Evolutionary conservation across 108 stramenopile genomes (phyloP).

Genomic region (Asterionellopsis glacialis): DNA sequence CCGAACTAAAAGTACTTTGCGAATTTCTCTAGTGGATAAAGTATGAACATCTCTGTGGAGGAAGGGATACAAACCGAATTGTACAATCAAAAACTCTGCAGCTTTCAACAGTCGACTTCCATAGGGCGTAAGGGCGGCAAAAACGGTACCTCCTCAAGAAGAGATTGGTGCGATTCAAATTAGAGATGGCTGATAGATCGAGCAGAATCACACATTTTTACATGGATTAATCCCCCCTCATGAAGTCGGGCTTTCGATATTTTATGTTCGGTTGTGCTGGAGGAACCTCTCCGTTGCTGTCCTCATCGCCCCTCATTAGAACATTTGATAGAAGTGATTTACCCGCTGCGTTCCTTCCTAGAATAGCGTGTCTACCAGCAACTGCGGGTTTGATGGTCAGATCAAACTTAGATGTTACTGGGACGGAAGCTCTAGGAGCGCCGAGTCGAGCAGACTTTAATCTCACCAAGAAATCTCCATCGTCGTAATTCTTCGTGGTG

Average conservation of each 20-base stretch:
- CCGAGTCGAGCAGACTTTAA: slow-evolving; percentile 5
- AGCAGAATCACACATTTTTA: background rate
- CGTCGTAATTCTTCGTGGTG: too few relatives aligned
- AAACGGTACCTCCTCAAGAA: slow-evolving; percentile 38
- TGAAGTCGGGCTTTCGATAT: slow-evolving; percentile 3
- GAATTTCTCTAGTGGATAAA: slow-evolving; percentile 74
- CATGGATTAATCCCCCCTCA: background rate
- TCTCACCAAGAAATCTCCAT: slow-evolving; percentile 22
- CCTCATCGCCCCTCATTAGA: slow-evolving; percentile 2
- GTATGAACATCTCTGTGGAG: slow-evolving; percentile 50
- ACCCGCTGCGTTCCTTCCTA: slow-evolving; percentile 48
- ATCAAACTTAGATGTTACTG: slow-evolving; percentile 4
- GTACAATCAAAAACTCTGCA: slow-evolving; percentile 61
- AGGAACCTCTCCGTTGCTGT: slow-evolving; percentile 3
- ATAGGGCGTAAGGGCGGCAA: slow-evolving; percentile 34
- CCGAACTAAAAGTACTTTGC: slow-evolving; percentile 64
- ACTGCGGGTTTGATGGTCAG: slow-evolving; percentile 14
- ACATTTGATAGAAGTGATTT: slow-evolving; percentile 34
- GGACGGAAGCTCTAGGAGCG: background rate
- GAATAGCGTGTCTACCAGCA: slow-evolving; percentile 44
- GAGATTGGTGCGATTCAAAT: slow-evolving; percentile 66
- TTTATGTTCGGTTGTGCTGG: slow-evolving; percentile 2
- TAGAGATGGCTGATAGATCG: slow-evolving; percentile 41
- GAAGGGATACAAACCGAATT: slow-evolving; percentile 66
- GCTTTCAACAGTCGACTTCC: slow-evolving; percentile 54